Conservation (phyloP, 306 rosid genomes). For the Corylus avellana region DNA sequence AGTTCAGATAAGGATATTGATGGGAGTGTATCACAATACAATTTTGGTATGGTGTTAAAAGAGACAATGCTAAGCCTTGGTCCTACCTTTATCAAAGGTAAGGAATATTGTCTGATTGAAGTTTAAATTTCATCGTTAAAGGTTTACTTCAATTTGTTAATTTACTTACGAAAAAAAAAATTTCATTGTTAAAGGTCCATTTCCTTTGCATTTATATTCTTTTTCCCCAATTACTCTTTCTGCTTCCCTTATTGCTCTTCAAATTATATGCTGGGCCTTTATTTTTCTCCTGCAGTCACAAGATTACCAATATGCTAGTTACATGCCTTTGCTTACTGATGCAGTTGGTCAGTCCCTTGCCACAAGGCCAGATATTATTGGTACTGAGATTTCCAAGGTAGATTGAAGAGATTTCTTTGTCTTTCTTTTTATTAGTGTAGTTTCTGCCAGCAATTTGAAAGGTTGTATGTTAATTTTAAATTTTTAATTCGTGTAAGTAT, state of each 20-base stretch:
- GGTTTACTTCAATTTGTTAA: not conserved
- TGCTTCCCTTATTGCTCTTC: conserved; percentile 26
- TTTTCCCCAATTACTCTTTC: not conserved
- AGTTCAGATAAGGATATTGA: conserved; percentile 42
- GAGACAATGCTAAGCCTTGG: conserved; percentile 88
- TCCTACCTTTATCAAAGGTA: conserved; percentile 96
- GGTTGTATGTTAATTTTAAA: not conserved
- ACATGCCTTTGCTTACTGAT: conserved; percentile 63
- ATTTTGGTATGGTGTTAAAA: conserved; percentile 75
- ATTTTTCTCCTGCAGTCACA: conserved; percentile 44
- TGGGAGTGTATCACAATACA: conserved; percentile 58
- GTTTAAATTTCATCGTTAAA: conserved; percentile 14
- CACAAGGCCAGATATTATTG: conserved; percentile 96
- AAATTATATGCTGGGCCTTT: conserved; percentile 29
- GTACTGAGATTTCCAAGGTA: conserved; percentile 89
- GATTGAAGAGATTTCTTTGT: conserved; percentile 17
- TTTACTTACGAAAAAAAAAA: not conserved
- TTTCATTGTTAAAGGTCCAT: conserved; percentile 17
- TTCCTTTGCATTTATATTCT: not conserved
- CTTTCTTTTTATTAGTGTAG: conserved; percentile 1
- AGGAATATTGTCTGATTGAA: conserved; percentile 29
- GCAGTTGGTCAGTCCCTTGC: conserved; percentile 99
- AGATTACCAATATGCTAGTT: conserved; percentile 51
- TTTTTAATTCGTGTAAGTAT: not conserved
- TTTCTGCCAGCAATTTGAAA: conserved; percentile 12